phyloP scores from a whole-genome alignment of 768 basidiomycete species.

The Stropharia rugosoannulata region DNA sequence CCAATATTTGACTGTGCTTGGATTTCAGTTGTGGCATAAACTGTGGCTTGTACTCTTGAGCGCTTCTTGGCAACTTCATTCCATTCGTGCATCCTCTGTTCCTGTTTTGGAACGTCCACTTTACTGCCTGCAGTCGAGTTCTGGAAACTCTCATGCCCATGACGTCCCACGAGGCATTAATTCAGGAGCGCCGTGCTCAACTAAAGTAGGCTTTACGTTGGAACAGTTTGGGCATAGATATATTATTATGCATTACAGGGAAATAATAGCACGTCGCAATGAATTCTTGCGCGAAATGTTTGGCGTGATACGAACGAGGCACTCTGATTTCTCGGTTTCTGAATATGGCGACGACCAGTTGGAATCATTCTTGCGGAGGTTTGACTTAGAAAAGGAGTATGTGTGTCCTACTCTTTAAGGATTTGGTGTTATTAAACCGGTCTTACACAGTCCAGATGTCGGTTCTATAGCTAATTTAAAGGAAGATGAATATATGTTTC shows the following conservation, averaged over 20 bases:
- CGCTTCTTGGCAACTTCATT: too few relatives aligned
- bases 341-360: conserved; percentile 44
- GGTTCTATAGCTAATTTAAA: conserved; percentile 28
- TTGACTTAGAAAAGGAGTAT: conserved; percentile 53
- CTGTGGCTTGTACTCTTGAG: too few relatives aligned
- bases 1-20: too few relatives aligned
- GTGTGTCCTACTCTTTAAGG: conserved; percentile 19
- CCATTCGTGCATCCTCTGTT: too few relatives aligned
- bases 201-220: conserved; percentile 33
- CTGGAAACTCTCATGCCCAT: conserved; percentile 8
- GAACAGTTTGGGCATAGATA: conserved; percentile 1
- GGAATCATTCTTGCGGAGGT: conserved; percentile 52
- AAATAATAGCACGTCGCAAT: conserved; percentile 65
- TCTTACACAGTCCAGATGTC: conserved; percentile 27
- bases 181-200: conserved; percentile 41
- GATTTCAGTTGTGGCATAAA: too few relatives aligned
- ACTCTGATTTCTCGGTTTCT: conserved; percentile 34
- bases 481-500: conserved; percentile 18
- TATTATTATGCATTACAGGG: conserved; percentile 35
- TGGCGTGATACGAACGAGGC: conserved; percentile 56
- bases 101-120: background rate
- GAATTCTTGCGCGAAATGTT: conserved; percentile 72
- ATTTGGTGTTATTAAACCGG: background rate
- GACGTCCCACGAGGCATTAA: conserved; percentile 14
- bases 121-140: background rate